These are phyloP conservation scores for Fraxinus nigra DNA, from an alignment of 305 asterid genomes.

Conservation along the genomic window DNA sequence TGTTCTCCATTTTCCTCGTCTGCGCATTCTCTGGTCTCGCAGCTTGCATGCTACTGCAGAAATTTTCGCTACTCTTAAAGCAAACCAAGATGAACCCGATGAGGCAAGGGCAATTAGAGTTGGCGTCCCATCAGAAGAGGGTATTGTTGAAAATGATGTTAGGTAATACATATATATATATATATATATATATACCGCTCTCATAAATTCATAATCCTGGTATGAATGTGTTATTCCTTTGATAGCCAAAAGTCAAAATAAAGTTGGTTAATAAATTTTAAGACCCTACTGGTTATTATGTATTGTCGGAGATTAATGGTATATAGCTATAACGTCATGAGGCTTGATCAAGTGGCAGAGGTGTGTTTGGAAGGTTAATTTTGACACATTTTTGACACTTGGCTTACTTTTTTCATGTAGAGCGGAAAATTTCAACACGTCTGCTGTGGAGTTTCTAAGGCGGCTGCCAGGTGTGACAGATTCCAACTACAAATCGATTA, in stretches of 20 bases:
- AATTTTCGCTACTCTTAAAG: conserved; percentile 75
- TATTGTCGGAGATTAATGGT: not conserved
- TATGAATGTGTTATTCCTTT: not conserved
- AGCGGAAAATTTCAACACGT: conserved; percentile 89
- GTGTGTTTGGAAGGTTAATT: not conserved
- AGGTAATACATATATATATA: conserved; percentile 59
- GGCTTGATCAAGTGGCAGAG: not conserved
- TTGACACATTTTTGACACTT: not conserved
- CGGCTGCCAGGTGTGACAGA: conserved; percentile 94
- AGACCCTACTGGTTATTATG: not conserved
- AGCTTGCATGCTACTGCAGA: conserved; percentile 94
- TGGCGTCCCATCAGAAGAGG: conserved; percentile 98
- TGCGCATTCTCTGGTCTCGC: conserved; percentile 94
- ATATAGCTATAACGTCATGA: not conserved
- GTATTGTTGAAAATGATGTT: conserved; percentile 71
- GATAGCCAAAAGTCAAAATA: not conserved
- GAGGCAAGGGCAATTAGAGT: conserved; percentile 87
- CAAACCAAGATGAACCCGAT: conserved; percentile 98
- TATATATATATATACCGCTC: not conserved
- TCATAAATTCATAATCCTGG: not conserved
- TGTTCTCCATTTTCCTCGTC: conserved; percentile 96
- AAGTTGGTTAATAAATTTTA: conserved; percentile 3
- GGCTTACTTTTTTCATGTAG: conserved; percentile 34
- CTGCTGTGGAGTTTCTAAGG: conserved; percentile 93
- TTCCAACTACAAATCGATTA: conserved; percentile 75